Percentiles rank a stretch among this genome's conserved stretches.
phyloP scores from a whole-genome alignment of 2,329 filamentous ascomycete species.

The Bipolaris sorokiniana region DNA sequence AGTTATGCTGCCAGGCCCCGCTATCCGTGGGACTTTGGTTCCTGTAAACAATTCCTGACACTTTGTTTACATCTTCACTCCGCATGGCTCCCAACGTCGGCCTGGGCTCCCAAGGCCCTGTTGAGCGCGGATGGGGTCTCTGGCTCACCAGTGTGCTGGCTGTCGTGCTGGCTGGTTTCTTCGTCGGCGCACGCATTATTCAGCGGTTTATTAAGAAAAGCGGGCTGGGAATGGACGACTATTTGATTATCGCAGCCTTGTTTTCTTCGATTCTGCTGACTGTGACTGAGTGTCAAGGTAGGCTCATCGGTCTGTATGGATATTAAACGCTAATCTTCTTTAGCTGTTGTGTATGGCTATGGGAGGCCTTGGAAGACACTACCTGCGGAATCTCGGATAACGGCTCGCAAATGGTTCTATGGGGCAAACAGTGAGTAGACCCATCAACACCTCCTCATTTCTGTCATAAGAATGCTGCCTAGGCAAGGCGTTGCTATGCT shows the following conservation, averaged over 20 bases:
- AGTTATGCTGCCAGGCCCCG: slow-evolving; percentile 9
- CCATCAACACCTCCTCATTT: neutral
- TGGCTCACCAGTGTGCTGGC: slow-evolving; percentile 33
- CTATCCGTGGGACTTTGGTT: neutral
- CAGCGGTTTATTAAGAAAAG: slow-evolving; percentile 26
- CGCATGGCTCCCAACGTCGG: slow-evolving; percentile 31
- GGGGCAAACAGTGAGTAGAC: slow-evolving; percentile 30
- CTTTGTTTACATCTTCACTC: slow-evolving; percentile 2
- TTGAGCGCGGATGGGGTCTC: slow-evolving; percentile 30
- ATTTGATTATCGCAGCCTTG: slow-evolving; percentile 31
- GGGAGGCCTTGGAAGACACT: slow-evolving; percentile 26
- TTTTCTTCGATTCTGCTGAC: slow-evolving; percentile 26
- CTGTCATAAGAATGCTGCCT: neutral
- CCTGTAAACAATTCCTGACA: neutral
- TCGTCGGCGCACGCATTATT: slow-evolving; percentile 24
- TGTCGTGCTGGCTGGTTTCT: slow-evolving; percentile 25
- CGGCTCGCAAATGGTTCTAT: slow-evolving; percentile 38
- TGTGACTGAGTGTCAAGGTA: slow-evolving; percentile 35
- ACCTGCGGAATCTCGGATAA: slow-evolving; percentile 19
- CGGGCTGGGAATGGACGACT: slow-evolving; percentile 31
- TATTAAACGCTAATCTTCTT: neutral
- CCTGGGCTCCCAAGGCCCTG: slow-evolving; percentile 28
- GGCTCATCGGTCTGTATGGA: neutral
- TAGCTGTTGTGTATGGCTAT: slow-evolving; percentile 34
- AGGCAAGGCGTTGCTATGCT: neutral